phyloP scores from a whole-genome alignment of 441 rosid genomes.

The Bocquillonia castaneifolia region DNA sequence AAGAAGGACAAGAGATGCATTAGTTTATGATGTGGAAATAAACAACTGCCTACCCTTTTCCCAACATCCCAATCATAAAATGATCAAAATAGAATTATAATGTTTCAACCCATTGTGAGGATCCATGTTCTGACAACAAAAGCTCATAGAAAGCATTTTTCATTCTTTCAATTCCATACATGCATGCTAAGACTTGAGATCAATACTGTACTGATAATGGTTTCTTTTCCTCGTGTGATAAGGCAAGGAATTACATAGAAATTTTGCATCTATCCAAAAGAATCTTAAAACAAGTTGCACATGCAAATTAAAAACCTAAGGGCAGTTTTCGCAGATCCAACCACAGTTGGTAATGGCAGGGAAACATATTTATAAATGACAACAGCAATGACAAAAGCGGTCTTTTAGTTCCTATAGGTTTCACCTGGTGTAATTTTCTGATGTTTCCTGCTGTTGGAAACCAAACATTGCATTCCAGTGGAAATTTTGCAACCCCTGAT shows the following conservation, averaged over 20 bases:
- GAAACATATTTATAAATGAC: not conserved
- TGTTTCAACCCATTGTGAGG: not conserved
- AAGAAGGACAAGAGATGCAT: not conserved
- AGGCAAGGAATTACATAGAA: too few relatives aligned
- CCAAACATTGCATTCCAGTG: slow-evolving; percentile 34
- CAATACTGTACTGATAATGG: not conserved
- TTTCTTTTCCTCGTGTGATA: not conserved
- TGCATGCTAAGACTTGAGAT: not conserved
- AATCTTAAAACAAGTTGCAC: not conserved
- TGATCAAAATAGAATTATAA: not conserved
- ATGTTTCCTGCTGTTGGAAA: slow-evolving; percentile 38
- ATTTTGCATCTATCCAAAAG: too few relatives aligned
- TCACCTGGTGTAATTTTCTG: slow-evolving; percentile 44
- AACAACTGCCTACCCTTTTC: not conserved
- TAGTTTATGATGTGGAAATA: not conserved
- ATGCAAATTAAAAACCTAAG: not conserved
- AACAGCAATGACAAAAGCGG: not conserved
- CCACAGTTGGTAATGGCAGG: not conserved
- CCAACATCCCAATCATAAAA: not conserved
- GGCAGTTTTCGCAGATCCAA: not conserved
- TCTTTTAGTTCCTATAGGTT: not conserved
- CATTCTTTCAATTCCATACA: not conserved
- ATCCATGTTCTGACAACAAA: not conserved
- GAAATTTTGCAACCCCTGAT: slow-evolving; percentile 61
- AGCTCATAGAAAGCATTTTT: not conserved